phyloP scores from a whole-genome alignment of 2,329 filamentous ascomycete genomes.

The Aspergillus tubingensis region DNA sequence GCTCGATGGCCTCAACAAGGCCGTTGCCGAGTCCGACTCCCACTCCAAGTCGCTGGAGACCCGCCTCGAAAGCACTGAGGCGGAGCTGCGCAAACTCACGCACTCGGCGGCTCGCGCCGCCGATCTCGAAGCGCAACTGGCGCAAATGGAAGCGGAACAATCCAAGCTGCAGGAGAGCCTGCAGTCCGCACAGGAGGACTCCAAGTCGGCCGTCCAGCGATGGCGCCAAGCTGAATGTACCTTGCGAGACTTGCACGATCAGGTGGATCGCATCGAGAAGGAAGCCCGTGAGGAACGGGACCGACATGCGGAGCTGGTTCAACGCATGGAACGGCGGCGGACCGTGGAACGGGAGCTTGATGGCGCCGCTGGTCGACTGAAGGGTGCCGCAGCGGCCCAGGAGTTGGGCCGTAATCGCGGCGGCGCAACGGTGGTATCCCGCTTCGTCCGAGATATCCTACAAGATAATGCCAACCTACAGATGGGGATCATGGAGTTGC shows the following conservation, averaged over 20 bases:
- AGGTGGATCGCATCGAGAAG: slow-evolving; percentile 83
- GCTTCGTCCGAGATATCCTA: slow-evolving; percentile 93
- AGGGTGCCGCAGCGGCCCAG: slow-evolving; percentile 74
- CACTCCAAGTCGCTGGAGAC: slow-evolving; percentile 76
- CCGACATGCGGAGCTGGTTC: slow-evolving; percentile 76
- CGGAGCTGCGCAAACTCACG: slow-evolving; percentile 73
- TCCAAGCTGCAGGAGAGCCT: slow-evolving; percentile 69
- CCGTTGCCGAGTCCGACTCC: slow-evolving; percentile 76
- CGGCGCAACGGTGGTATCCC: slow-evolving; percentile 75
- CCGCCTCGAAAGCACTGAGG: slow-evolving; percentile 74
- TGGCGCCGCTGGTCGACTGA: slow-evolving; percentile 75
- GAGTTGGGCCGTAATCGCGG: slow-evolving; percentile 62
- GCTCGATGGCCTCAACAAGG: slow-evolving; percentile 78
- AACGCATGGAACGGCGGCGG: slow-evolving; percentile 80
- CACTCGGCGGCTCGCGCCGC: slow-evolving; percentile 72
- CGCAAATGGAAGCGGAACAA: slow-evolving; percentile 79
- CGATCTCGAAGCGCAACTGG: slow-evolving; percentile 77
- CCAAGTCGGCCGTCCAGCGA: slow-evolving; percentile 74
- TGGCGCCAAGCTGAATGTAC: slow-evolving; percentile 85
- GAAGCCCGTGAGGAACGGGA: slow-evolving; percentile 79
- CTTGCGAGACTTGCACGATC: slow-evolving; percentile 76
- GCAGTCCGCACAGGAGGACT: slow-evolving; percentile 68
- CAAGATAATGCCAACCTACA: slow-evolving; percentile 95
- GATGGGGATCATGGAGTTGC: slow-evolving; percentile 83
- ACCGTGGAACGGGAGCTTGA: slow-evolving; percentile 80